Percentiles rank a stretch among this genome's conserved stretches.
These are phyloP conservation scores for Paramecium tetraurelia DNA, from an alignment of 73 alveolate species.

Conservation along the genomic window DNA sequence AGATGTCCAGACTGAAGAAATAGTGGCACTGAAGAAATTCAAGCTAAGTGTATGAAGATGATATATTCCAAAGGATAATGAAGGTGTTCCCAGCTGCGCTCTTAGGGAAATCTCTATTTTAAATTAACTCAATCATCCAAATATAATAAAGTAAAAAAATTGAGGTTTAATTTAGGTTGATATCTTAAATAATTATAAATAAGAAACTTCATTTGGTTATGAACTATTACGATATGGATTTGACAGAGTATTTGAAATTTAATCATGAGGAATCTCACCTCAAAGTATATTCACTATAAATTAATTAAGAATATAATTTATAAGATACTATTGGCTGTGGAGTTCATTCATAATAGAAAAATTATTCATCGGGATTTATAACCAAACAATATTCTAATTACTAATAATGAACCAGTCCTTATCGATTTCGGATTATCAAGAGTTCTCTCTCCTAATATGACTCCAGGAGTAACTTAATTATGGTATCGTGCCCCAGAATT, in stretches of 20 bases:
- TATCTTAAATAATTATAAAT: neutral
- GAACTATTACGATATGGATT: neutral
- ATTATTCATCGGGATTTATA: neutral
- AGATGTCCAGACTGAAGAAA: slow-evolving; percentile 33
- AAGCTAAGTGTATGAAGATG: slow-evolving; percentile 23
- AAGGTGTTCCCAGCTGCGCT: slow-evolving; percentile 55
- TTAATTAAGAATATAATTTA: neutral
- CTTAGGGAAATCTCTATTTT: slow-evolving; percentile 54
- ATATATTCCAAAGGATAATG: neutral
- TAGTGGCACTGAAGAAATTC: slow-evolving; percentile 53
- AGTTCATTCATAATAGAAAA: neutral
- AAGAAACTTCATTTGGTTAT: slow-evolving; percentile 33
- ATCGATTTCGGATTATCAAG: slow-evolving; percentile 20
- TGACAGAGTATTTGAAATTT: neutral
- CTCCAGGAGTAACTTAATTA: slow-evolving; percentile 16
- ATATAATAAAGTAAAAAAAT: slow-evolving; percentile 34
- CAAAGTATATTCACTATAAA: neutral
- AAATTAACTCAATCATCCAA: slow-evolving; percentile 49
- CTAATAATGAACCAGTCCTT: neutral
- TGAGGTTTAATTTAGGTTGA: neutral
- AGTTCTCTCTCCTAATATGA: neutral
- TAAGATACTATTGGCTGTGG: slow-evolving; percentile 33
- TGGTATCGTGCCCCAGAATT: slow-evolving; percentile 84
- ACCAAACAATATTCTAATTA: neutral
- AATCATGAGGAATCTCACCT: neutral